Base-by-base conservation (phyloP, 345 rosid genomes). In the Eucalyptus fibrosa region DNA sequence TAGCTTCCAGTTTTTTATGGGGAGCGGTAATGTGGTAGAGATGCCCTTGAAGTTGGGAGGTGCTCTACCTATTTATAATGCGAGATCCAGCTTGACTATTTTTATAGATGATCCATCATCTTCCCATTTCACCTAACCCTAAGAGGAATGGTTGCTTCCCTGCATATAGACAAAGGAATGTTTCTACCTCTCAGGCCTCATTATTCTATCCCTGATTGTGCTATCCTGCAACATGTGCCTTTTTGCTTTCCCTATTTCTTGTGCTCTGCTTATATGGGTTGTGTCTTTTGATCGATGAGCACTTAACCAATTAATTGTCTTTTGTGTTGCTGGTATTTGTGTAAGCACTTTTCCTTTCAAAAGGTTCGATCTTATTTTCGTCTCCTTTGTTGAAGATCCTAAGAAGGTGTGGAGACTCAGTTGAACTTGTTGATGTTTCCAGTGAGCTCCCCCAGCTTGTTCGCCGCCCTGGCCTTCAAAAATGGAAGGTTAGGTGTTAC, bases 391-490 rank as follows among this genome's bases (percentile, higher is more conserved):
- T 77, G 83, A 77, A 98, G 99, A 94, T 98, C 90, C 90, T 98
- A 90, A 92, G 97, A 87, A 98, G 92, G 91, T 95, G 96, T 93
- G 96, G 92, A 89, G 95, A 94, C 87, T 94, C 96, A 89, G 96
- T 97, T 91, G 97, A 98, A 94, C 97, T 98, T 80, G 90, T 96
- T 90, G 96, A 98, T 90, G 98, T 97, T 90, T 94, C 98, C 44
- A 89, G 89, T 88, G 94, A 95, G 90, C 95, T 95, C 92, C 99
- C 99, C 85, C 95, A 95, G 88, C 99, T 98, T 92, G 90, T 95
- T 89, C 93, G 96, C 59, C 93, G 97, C 88, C 98, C 98, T 65
- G 99, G 98, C 91, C 95, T 96, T 88, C 94, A 85, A 89, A 97
- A 88, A 92, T 98, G 99, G 99, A 98, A 96, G 99, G 99, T 96